These are phyloP conservation scores for Podospora didyma DNA, from an alignment of 495 filamentous ascomycete species.

Conservation along the genomic window DNA sequence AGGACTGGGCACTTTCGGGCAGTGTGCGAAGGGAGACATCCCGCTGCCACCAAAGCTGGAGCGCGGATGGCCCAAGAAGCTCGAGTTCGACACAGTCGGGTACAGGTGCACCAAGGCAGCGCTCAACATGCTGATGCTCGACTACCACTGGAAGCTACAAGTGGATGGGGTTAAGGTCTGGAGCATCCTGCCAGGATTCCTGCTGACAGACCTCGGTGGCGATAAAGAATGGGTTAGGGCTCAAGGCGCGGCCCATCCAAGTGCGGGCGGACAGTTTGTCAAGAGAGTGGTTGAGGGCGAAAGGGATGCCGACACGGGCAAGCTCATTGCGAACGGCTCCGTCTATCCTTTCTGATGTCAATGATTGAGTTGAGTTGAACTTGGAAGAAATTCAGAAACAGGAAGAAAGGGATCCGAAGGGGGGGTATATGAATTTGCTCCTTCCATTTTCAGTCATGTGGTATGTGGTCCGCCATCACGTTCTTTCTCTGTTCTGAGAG, in stretches of 20 bases:
- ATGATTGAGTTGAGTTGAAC: too few relatives aligned
- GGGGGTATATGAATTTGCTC: too few relatives aligned
- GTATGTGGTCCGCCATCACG: too few relatives aligned
- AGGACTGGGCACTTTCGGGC: constrained; percentile 26
- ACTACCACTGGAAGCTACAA: constrained; percentile 50
- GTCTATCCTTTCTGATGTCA: constrained; percentile 32
- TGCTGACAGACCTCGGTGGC: constrained; percentile 49
- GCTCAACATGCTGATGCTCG: constrained; percentile 62
- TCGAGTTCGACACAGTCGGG: constrained; percentile 24
- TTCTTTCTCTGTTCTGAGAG: too few relatives aligned
- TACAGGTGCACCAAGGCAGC: constrained; percentile 57
- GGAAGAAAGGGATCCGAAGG: too few relatives aligned
- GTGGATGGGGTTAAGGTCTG: constrained; percentile 61
- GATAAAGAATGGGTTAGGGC: constrained; percentile 1
- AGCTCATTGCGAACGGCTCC: constrained; percentile 29
- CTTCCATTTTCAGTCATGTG: too few relatives aligned
- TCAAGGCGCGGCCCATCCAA: constrained; percentile 39
- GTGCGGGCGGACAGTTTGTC: constrained; percentile 40
- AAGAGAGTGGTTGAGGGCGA: constrained; percentile 43
- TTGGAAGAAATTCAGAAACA: too few relatives aligned
- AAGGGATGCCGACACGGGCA: constrained; percentile 46
- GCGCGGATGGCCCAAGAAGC: constrained; percentile 45
- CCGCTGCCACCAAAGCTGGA: constrained; percentile 21
- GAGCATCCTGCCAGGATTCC: constrained; percentile 50
- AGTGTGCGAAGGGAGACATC: constrained; percentile 19